These are phyloP conservation scores for Saccharomycopsis sp. DNA, from an alignment of 805 yeast genomes.

Conservation along the genomic window DNA sequence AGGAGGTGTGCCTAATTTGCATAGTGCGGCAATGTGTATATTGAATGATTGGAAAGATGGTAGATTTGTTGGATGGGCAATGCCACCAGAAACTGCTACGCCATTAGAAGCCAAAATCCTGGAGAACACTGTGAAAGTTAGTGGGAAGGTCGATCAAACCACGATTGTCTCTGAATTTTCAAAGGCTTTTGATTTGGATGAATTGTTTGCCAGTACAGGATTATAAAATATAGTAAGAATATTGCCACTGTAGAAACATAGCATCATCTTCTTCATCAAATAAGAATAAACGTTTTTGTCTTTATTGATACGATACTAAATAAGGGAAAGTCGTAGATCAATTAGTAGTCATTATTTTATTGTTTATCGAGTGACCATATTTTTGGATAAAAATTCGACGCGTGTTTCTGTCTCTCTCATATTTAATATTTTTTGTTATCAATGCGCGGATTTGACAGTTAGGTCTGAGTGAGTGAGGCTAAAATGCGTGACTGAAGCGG, in stretches of 20 bases:
- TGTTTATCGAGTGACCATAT: too few species aligned
- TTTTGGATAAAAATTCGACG: too few species aligned
- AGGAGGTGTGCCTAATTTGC: conserved; percentile 89
- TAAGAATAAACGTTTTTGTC: background rate
- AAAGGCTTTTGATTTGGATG: conserved; percentile 87
- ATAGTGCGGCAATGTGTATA: conserved; percentile 74
- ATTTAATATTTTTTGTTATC: too few species aligned
- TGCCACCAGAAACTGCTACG: conserved; percentile 50
- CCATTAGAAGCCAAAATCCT: conserved; percentile 23
- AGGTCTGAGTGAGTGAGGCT: too few species aligned
- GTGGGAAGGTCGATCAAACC: conserved; percentile 51
- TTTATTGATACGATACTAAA: background rate
- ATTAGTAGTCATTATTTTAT: too few species aligned
- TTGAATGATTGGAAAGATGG: conserved; percentile 98
- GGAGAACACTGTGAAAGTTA: conserved; percentile 41
- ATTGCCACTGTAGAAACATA: too few species aligned
- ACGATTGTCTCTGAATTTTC: conserved; percentile 89
- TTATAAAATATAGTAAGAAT: too few species aligned
- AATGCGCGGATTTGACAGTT: too few species aligned
- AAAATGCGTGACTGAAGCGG: conserved; percentile 3
- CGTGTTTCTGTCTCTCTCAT: too few species aligned
- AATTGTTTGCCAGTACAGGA: conserved; percentile 47
- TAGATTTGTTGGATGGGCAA: conserved; percentile 82
- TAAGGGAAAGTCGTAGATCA: too few species aligned
- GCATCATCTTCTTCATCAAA: background rate